phyloP scores from a whole-genome alignment of 1,139 yeast species.

The Suhomyces wounanorum region DNA sequence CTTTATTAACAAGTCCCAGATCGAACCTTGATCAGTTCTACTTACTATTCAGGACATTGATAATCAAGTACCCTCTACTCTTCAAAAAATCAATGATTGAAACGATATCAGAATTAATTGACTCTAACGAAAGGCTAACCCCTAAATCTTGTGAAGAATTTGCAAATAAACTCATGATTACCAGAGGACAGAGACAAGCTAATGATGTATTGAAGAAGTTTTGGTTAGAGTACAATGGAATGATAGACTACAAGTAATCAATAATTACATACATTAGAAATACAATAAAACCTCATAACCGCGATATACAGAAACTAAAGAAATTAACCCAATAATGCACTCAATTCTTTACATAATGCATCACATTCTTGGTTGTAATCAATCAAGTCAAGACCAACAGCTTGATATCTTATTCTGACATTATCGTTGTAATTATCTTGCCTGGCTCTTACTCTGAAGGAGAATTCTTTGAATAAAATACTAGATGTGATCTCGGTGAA shows the following conservation, averaged over 20 bases:
- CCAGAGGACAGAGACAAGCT: conserved; percentile 67
- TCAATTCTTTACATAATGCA: conserved; percentile 54
- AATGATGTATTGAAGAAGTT: conserved; percentile 58
- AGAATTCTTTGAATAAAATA: conserved; percentile 68
- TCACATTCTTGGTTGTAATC: conserved; percentile 67
- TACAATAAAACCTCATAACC: conserved; percentile 6
- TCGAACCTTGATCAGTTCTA: conserved; percentile 62
- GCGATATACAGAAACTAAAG: neutral
- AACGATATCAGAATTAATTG: conserved; percentile 15
- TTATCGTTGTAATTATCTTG: conserved; percentile 83
- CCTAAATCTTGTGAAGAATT: conserved; percentile 30
- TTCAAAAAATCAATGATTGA: conserved; percentile 49
- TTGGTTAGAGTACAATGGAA: conserved; percentile 61
- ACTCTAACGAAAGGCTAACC: neutral
- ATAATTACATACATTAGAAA: conserved; percentile 7
- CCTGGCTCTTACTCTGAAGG: conserved; percentile 80
- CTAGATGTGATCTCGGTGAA: conserved; percentile 52
- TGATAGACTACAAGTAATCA: conserved; percentile 41
- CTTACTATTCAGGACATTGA: conserved; percentile 54
- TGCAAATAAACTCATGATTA: conserved; percentile 55
- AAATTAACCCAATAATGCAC: conserved; percentile 34
- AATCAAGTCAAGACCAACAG: conserved; percentile 53
- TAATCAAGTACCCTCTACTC: conserved; percentile 53
- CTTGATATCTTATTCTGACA: conserved; percentile 74
- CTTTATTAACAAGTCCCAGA: conserved; percentile 53